These are phyloP conservation scores for Saturnispora kantuleensis DNA, from an alignment of 805 yeast species.

Conservation along the genomic window DNA sequence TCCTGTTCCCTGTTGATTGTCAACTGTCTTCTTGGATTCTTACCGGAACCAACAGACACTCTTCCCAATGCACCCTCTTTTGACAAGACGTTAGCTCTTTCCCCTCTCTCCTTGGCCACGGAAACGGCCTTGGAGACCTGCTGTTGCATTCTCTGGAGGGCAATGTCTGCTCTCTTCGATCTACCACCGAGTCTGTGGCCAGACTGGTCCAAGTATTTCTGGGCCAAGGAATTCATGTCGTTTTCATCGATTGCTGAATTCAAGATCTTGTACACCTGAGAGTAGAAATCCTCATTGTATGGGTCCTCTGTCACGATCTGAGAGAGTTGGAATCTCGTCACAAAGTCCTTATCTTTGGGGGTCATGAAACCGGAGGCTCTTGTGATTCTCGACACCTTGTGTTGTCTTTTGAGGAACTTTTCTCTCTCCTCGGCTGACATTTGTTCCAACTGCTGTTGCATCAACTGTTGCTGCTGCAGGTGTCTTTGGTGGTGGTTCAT, in stretches of 20 bases:
- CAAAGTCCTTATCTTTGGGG: slow-evolving; percentile 92
- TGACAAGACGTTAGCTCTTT: slow-evolving; percentile 49
- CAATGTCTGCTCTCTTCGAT: slow-evolving; percentile 75
- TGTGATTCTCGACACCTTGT: slow-evolving; percentile 64
- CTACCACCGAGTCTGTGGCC: slow-evolving; percentile 87
- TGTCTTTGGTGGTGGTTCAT: slow-evolving; percentile 15
- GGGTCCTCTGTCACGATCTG: slow-evolving; percentile 97
- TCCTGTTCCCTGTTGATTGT: slow-evolving; percentile 36
- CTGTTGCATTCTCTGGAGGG: slow-evolving; percentile 94
- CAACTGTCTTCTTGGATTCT: slow-evolving; percentile 80
- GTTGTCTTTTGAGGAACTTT: slow-evolving; percentile 55
- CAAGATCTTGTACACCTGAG: slow-evolving; percentile 78
- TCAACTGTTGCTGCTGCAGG: slow-evolving; percentile 20
- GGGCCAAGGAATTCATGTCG: slow-evolving; percentile 75
- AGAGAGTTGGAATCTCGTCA: slow-evolving; percentile 86
- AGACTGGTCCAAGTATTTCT: slow-evolving; percentile 82
- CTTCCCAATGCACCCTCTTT: slow-evolving; percentile 87
- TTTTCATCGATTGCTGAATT: slow-evolving; percentile 48
- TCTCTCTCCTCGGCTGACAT: slow-evolving; percentile 67
- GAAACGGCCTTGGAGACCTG: slow-evolving; percentile 95
- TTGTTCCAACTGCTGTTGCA: slow-evolving; percentile 29
- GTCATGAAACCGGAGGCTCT: slow-evolving; percentile 91
- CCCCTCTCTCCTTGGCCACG: slow-evolving; percentile 75
- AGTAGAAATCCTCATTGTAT: slow-evolving; percentile 91
- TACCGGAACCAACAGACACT: slow-evolving; percentile 67